These are phyloP conservation scores for Septoria linicola DNA, from an alignment of 2,329 filamentous ascomycete genomes.

Conservation along the genomic window DNA sequence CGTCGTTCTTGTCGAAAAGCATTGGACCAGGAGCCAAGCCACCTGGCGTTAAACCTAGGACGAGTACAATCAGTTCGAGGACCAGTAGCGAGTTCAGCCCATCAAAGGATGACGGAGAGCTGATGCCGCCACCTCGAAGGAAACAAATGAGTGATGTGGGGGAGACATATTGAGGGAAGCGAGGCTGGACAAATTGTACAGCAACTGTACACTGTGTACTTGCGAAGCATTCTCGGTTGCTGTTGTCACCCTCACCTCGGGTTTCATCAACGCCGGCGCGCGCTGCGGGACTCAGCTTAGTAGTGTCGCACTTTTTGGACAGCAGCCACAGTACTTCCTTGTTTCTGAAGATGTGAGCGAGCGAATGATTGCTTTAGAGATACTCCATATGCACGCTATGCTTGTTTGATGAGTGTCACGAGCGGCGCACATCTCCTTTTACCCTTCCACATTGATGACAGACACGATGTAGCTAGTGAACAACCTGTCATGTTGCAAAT, in stretches of 20 bases:
- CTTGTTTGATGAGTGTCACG: not conserved
- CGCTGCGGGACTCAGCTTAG: not conserved
- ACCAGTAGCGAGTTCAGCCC: slow-evolving; percentile 23
- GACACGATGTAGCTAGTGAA: not conserved
- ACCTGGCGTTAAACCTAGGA: slow-evolving; percentile 7
- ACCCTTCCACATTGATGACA: not conserved
- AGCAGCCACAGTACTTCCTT: not conserved
- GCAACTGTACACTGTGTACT: slow-evolving; percentile 1
- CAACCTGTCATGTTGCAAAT: not conserved
- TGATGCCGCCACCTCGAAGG: slow-evolving; percentile 49
- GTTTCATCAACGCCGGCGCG: not conserved
- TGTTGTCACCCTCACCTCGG: not conserved
- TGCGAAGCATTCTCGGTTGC: slow-evolving; percentile 4
- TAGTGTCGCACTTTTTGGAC: slow-evolving; percentile 1
- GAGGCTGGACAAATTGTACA: slow-evolving; percentile 1
- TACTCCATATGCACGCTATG: slow-evolving; percentile 15
- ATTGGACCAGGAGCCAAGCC: slow-evolving; percentile 13
- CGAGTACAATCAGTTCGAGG: slow-evolving; percentile 18
- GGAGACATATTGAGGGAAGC: slow-evolving; percentile 40
- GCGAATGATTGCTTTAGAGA: slow-evolving; percentile 16
- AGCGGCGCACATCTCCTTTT: not conserved
- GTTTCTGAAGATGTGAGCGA: not conserved
- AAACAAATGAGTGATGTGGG: slow-evolving; percentile 39
- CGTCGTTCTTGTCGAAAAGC: slow-evolving; percentile 21
- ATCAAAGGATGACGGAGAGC: slow-evolving; percentile 28